Conservation (phyloP, 106 monocot genomes). For the Ottelia alismoides region DNA sequence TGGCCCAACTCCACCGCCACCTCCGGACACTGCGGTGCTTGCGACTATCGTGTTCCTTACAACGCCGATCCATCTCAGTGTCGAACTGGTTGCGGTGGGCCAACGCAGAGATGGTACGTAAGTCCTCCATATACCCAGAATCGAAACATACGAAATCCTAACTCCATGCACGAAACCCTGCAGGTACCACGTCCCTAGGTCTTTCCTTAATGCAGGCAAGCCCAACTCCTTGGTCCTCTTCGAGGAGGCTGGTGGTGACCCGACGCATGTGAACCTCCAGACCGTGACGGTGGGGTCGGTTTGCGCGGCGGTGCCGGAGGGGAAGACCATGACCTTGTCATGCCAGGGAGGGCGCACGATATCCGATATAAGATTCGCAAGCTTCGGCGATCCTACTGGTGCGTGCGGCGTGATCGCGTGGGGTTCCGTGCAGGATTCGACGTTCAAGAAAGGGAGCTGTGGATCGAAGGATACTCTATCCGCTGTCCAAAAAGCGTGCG, state of each 20-base stretch:
- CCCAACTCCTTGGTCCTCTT: slow-evolving; percentile 1
- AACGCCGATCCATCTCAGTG: neutral
- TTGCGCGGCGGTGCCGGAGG: neutral
- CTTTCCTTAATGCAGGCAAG: neutral
- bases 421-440: neutral
- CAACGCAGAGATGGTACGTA: neutral
- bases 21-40: neutral
- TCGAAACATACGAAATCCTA: too few relatives aligned
- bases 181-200: slow-evolving; percentile 8
- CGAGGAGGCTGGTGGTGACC: slow-evolving; percentile 2
- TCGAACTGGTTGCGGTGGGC: neutral
- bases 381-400: slow-evolving; percentile 1
- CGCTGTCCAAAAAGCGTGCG: too few relatives aligned
- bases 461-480: neutral
- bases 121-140: too few relatives aligned
- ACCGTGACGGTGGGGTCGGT: neutral
- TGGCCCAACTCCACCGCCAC: neutral
- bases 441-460: slow-evolving; percentile 1
- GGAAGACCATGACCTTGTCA: neutral
- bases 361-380: neutral
- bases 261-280: slow-evolving; percentile 2
- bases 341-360: slow-evolving; percentile 3
- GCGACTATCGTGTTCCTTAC: neutral
- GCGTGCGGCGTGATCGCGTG: neutral
- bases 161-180: too few relatives aligned